Evolutionary conservation across 2,329 filamentous ascomycete species (phyloP).

Genomic region (Colletotrichum somersetense): DNA sequence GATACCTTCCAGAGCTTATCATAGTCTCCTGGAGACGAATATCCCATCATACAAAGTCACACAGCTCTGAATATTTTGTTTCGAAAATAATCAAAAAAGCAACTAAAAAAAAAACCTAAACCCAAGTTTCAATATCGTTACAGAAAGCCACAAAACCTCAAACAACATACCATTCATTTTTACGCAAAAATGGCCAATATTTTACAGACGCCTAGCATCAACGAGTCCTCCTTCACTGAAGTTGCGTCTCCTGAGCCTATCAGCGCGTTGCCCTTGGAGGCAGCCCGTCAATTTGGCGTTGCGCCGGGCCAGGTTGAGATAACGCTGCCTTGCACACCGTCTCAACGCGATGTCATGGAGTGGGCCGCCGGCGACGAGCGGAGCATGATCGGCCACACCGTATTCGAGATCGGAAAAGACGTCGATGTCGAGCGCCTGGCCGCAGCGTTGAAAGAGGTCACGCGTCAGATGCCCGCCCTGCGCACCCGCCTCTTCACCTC

Average conservation of each 20-base stretch:
- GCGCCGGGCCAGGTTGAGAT: too few relatives aligned
- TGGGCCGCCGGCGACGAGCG: too few relatives aligned
- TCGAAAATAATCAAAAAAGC: not conserved
- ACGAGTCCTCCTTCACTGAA: not conserved
- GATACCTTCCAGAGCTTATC: not conserved
- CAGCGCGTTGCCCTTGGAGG: too few relatives aligned
- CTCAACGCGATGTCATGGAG: too few relatives aligned
- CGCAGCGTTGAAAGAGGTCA: too few relatives aligned
- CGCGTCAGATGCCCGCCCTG: too few relatives aligned
- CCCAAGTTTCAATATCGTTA: not conserved
- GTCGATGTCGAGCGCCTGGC: too few relatives aligned
- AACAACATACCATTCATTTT: not conserved
- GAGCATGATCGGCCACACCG: too few relatives aligned
- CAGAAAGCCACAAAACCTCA: not conserved
- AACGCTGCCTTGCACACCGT: too few relatives aligned
- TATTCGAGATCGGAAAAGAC: too few relatives aligned
- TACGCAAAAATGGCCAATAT: not conserved
- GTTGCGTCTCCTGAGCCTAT: not conserved
- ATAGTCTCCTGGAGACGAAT: not conserved
- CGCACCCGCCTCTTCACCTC: too few relatives aligned
- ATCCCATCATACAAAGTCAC: not conserved
- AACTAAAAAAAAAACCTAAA: not conserved
- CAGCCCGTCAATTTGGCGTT: too few relatives aligned
- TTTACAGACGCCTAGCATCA: not conserved
- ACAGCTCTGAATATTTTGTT: not conserved